A percentile compares a stretch with the other conserved stretches of the same genome.
These are phyloP conservation scores for Phytopythium aichiense DNA, from an alignment of 352 stramenopile species.

Conservation along the genomic window DNA sequence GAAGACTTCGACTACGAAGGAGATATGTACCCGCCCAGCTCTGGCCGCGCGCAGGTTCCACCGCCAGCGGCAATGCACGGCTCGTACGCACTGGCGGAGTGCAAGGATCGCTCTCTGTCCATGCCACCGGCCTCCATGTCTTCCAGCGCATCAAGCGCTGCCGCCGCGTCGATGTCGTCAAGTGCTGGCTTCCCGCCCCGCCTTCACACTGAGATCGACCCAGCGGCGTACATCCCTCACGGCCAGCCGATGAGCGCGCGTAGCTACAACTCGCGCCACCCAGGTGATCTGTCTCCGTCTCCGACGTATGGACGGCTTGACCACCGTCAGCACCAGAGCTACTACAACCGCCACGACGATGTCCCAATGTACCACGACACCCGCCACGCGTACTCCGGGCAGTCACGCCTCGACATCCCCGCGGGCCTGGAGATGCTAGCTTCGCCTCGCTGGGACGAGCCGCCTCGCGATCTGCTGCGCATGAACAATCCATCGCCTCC, in stretches of 20 bases:
- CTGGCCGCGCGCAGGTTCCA: neutral
- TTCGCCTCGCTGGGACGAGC: neutral
- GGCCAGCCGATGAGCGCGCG: slow-evolving; percentile 4
- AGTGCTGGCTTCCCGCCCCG: slow-evolving; percentile 10
- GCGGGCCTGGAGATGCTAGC: neutral
- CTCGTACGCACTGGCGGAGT: neutral
- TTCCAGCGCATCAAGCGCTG: neutral
- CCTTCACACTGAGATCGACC: slow-evolving; percentile 28
- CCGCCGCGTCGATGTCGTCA: neutral
- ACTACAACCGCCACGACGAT: slow-evolving; percentile 11
- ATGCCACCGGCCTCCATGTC: neutral
- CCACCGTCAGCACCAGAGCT: slow-evolving; percentile 11
- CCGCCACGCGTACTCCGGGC: neutral
- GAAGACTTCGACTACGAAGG: slow-evolving; percentile 16
- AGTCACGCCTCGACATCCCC: neutral
- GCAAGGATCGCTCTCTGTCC: slow-evolving; percentile 1
- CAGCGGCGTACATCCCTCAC: slow-evolving; percentile 16
- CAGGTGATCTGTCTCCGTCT: neutral
- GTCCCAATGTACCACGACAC: slow-evolving; percentile 8
- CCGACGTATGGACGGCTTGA: slow-evolving; percentile 5
- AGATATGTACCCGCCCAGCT: slow-evolving; percentile 4
- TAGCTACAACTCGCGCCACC: neutral
- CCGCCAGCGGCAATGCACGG: neutral
- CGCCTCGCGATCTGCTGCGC: neutral
- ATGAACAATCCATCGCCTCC: neutral